phyloP scores from a whole-genome alignment of 352 stramenopile genomes.

The Globisporangium nodosum region DNA sequence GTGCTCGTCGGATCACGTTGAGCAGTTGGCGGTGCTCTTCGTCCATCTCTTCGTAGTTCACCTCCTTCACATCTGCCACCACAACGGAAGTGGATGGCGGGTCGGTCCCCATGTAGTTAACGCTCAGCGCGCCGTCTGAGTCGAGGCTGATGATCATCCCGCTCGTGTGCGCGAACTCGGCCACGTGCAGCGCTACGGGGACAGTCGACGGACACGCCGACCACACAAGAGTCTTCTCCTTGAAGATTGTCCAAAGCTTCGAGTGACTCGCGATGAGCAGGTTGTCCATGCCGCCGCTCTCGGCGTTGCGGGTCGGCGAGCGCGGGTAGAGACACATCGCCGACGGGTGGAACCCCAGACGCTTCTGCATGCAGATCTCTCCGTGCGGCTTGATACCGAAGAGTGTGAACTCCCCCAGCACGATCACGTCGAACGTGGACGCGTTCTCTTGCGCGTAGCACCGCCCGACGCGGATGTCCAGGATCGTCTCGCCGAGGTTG shows the following conservation, averaged over 20 bases:
- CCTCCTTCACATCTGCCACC: conserved; percentile 61
- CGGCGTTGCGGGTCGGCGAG: conserved; percentile 3
- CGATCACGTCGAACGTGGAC: conserved; percentile 75
- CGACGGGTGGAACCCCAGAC: conserved; percentile 64
- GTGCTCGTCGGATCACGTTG: conserved; percentile 78
- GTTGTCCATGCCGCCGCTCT: conserved; percentile 44
- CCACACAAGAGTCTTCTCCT: conserved; percentile 77
- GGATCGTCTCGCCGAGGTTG: conserved; percentile 52
- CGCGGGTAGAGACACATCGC: conserved; percentile 54
- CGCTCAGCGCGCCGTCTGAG: conserved; percentile 57
- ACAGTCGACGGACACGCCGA: conserved; percentile 50
- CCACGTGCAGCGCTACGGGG: conserved; percentile 60
- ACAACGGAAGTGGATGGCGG: conserved; percentile 73
- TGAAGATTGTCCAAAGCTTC: conserved; percentile 75
- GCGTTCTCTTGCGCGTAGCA: conserved; percentile 42
- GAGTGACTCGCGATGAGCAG: conserved; percentile 69
- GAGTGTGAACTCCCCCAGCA: conserved; percentile 76
- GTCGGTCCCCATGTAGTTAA: conserved; percentile 90
- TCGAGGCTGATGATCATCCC: conserved; percentile 84
- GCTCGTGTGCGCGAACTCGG: conserved; percentile 61
- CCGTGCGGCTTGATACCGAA: conserved; percentile 76
- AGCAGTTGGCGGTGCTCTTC: conserved; percentile 85
- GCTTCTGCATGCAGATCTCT: conserved; percentile 75
- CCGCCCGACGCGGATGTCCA: conserved; percentile 54
- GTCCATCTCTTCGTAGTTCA: conserved; percentile 91